Base-by-base conservation (phyloP, 176 grass and related monocot species). In the Hyparrhenia diplandra region DNA sequence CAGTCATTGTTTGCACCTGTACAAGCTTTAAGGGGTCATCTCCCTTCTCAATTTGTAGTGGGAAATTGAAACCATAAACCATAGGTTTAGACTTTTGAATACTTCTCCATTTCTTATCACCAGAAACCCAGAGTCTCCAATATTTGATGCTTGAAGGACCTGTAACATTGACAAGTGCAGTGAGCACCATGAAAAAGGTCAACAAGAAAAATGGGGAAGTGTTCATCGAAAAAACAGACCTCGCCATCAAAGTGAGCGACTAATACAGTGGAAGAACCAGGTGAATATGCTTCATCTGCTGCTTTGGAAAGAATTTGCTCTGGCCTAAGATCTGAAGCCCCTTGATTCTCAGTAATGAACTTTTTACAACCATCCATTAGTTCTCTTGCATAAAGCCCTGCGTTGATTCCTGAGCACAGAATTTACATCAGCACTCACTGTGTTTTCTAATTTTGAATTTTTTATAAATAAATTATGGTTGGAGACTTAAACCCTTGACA, bases 11-110 rank as follows among this genome's bases (percentile, higher is more conserved):
- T 66, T 18, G 71, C 40, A 97, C 95, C 87, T 97, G 77, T 69
- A 94, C 74, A 77, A 91, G 74, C 52, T 90, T 94, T 21, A 85
- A 87, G 62, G 95, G 95, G 60, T 98, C 83, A 20, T 94, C 88
- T 8, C 92, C 95, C 69, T 85, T 94, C 86, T 93, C 90, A 42
- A 98, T 94, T 80, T 98, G 95, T 68, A 92, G 81, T 20, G 95
- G 95, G 35, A 98, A 98, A 85, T 98, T 98, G 78, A 98, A 98
- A 71, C 95, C 95, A 61, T 98, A 98, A 66, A 94, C 78, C 95
- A 94, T 98, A 11, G 95, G 88, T 49, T 85, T 94, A 34, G 95
- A 89, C 80, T 85, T 98, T 78, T 61, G 41, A 85, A 87, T 41
- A 98, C 71, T 57, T 74, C 57, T 32, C 88, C 95, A 79, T 98